Evolutionary conservation across 495 filamentous ascomycete genomes (phyloP).

Genomic region (Cercophora newfieldiana): DNA sequence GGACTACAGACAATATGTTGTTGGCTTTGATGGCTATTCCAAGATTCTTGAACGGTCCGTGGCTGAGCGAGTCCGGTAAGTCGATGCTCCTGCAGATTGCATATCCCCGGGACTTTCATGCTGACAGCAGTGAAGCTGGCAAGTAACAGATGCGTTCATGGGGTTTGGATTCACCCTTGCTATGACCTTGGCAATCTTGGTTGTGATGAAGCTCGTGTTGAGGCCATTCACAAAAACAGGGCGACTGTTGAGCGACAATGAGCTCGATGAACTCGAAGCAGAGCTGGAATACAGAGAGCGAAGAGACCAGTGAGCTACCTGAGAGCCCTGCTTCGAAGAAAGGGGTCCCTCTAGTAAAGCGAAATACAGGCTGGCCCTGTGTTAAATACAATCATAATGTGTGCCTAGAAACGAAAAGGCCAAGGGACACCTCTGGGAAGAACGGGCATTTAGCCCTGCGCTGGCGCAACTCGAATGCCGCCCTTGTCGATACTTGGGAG

Average conservation of each 20-base stretch:
- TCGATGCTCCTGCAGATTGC: not conserved
- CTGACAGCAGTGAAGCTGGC: not conserved
- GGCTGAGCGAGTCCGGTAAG: not conserved
- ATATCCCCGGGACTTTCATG: not conserved
- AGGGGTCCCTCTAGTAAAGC: too few relatives aligned
- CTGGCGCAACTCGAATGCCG: too few relatives aligned
- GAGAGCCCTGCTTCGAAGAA: too few relatives aligned
- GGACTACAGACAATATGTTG: not conserved
- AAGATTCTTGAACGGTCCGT: not conserved
- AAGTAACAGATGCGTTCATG: conserved; percentile 3
- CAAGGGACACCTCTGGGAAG: too few relatives aligned
- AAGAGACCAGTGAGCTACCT: not conserved
- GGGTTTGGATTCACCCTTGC: not conserved
- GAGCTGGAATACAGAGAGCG: conserved; percentile 6
- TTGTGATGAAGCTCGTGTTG: not conserved
- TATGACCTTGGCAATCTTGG: not conserved
- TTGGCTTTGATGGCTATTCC: not conserved
- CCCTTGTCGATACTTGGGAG: too few relatives aligned
- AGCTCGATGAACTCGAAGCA: not conserved
- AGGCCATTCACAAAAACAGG: not conserved
- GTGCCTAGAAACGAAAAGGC: too few relatives aligned
- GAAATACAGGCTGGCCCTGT: too few relatives aligned
- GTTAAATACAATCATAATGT: too few relatives aligned
- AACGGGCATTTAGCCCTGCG: too few relatives aligned
- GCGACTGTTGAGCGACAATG: not conserved